Conservation (phyloP, 495 filamentous ascomycete genomes). For the Aspergillus bridgeri region DNA sequence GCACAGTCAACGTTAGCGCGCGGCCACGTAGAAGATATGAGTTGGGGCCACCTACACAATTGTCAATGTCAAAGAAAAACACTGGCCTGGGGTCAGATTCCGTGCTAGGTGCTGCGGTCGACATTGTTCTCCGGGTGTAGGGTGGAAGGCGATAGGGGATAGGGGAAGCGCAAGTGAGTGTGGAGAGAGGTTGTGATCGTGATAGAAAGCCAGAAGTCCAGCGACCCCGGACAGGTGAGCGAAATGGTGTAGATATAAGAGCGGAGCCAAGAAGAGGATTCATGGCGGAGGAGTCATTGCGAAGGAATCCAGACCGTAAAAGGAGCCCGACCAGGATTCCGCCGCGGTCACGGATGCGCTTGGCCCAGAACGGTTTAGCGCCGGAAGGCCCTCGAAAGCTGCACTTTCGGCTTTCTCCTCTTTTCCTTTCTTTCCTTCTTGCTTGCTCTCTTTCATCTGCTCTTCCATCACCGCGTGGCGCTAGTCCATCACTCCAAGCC, state of each 20-base stretch:
- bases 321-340: background rate
- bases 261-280: constrained; percentile 8
- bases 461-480: background rate
- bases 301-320: background rate
- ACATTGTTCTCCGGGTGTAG: constrained; percentile 20
- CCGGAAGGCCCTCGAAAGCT: background rate
- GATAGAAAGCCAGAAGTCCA: background rate
- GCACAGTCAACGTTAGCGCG: background rate
- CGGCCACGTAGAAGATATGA: constrained; percentile 3
- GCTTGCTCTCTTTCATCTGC: too few relatives aligned
- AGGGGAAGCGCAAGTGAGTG: constrained; percentile 2
- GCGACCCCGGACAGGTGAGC: background rate
- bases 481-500: background rate
- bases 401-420: background rate
- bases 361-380: background rate
- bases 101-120: constrained; percentile 16
- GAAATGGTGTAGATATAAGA: constrained; percentile 8
- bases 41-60: constrained; percentile 63
- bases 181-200: background rate
- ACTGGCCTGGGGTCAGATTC: constrained; percentile 50
- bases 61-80: constrained; percentile 96
- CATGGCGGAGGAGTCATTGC: constrained; percentile 4
- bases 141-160: background rate
- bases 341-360: background rate
- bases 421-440: constrained; percentile 2